These are phyloP conservation scores for Ustilago crameri DNA, from an alignment of 1,284 basidiomycete genomes.

Conservation along the genomic window DNA sequence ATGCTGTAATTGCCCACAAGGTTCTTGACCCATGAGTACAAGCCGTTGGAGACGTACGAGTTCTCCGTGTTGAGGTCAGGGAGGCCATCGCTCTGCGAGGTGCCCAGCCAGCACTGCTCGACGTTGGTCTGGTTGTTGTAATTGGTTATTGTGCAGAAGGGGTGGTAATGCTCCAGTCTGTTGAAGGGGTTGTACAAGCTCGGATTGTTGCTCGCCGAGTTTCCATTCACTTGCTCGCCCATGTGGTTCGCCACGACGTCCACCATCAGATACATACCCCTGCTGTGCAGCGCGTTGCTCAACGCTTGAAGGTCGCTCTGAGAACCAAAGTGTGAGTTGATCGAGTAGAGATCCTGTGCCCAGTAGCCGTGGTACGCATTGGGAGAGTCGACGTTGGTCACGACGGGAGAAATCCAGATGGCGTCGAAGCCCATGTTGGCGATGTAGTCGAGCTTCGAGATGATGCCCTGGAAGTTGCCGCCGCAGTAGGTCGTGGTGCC, in stretches of 20 bases:
- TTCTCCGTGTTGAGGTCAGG: constrained; percentile 80
- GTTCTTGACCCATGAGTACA: constrained; percentile 75
- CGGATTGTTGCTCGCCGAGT: constrained; percentile 7
- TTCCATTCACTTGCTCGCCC: constrained; percentile 58
- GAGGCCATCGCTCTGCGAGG: constrained; percentile 74
- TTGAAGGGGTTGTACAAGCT: constrained; percentile 14
- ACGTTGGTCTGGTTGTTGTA: constrained; percentile 76
- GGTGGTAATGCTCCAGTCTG: constrained; percentile 72
- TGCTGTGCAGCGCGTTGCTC: constrained; percentile 75
- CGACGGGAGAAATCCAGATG: constrained; percentile 73
- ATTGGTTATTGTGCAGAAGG: constrained; percentile 76
- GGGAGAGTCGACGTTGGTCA: constrained; percentile 77
- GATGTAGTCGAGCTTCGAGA: constrained; percentile 80
- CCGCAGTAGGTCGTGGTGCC: constrained; percentile 77
- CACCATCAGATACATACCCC: constrained; percentile 81
- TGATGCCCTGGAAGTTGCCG: constrained; percentile 80
- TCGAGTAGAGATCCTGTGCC: constrained; percentile 74
- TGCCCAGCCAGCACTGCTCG: constrained; percentile 80
- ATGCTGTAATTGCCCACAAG: constrained; percentile 76
- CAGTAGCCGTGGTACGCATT: constrained; percentile 74
- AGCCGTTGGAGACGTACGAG: constrained; percentile 72
- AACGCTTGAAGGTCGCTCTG: constrained; percentile 77
- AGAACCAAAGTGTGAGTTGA: constrained; percentile 78
- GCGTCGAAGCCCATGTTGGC: constrained; percentile 81
- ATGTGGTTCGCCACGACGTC: constrained; percentile 82